Conservation (phyloP, 2,329 filamentous ascomycete species). For the Zalaria sp. region DNA sequence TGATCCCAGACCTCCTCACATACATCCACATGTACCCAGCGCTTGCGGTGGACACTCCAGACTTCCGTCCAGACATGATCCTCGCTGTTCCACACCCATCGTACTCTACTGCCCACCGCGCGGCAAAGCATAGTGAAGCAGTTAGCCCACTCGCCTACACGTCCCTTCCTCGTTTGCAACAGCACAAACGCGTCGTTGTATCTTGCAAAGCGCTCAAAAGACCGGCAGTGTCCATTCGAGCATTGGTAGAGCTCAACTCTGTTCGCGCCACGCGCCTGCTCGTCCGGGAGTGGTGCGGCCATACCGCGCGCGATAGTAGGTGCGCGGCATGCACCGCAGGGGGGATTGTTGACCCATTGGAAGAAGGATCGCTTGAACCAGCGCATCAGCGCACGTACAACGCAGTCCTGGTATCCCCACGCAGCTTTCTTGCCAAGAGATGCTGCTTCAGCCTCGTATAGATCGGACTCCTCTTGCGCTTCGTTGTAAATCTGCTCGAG, state of each 20-base stretch:
- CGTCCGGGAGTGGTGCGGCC: slow-evolving; percentile 74
- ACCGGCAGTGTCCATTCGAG: slow-evolving; percentile 58
- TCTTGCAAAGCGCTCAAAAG: slow-evolving; percentile 78
- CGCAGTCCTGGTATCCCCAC: slow-evolving; percentile 97
- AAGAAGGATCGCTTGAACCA: slow-evolving; percentile 98
- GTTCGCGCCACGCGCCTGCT: slow-evolving; percentile 74
- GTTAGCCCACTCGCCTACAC: slow-evolving; percentile 93
- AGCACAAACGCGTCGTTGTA: slow-evolving; percentile 93
- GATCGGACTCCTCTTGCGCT: slow-evolving; percentile 84
- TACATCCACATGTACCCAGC: slow-evolving; percentile 93
- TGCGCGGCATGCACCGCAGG: slow-evolving; percentile 66
- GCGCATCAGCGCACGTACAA: slow-evolving; percentile 74
- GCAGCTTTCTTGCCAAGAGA: slow-evolving; percentile 68
- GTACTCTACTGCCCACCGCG: slow-evolving; percentile 75
- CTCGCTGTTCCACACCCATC: slow-evolving; percentile 97
- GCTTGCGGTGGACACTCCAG: slow-evolving; percentile 82
- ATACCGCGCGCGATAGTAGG: slow-evolving; percentile 74
- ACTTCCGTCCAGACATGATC: slow-evolving; percentile 98
- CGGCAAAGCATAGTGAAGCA: slow-evolving; percentile 98
- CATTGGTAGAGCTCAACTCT: slow-evolving; percentile 86
- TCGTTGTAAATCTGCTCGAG: slow-evolving; percentile 85
- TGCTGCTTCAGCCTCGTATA: slow-evolving; percentile 74
- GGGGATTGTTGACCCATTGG: slow-evolving; percentile 90
- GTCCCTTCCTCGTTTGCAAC: slow-evolving; percentile 70
- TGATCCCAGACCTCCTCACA: slow-evolving; percentile 95